Conservation (phyloP, 2,329 filamentous ascomycete genomes). For the Apiospora kogelbergensis region DNA sequence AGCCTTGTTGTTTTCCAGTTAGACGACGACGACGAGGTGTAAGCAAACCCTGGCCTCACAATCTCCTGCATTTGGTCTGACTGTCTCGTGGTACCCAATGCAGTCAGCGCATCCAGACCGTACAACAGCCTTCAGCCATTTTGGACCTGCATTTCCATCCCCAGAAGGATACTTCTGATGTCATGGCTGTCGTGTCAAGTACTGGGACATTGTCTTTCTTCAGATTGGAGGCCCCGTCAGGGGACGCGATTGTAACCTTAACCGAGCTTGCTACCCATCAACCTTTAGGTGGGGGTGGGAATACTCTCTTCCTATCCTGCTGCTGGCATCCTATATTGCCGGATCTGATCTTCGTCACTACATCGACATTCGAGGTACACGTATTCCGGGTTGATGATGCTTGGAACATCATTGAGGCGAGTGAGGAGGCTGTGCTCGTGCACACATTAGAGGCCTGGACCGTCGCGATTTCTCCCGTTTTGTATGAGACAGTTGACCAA, state of each 20-base stretch:
- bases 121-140: slow-evolving; percentile 69
- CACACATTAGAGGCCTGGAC: slow-evolving; percentile 74
- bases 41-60: slow-evolving; percentile 34
- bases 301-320: slow-evolving; percentile 69
- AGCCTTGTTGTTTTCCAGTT: slow-evolving; percentile 69
- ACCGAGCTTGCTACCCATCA: slow-evolving; percentile 43
- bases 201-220: slow-evolving; percentile 70
- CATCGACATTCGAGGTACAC: slow-evolving; percentile 65
- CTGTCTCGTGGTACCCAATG: slow-evolving; percentile 18
- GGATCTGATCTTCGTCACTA: slow-evolving; percentile 65
- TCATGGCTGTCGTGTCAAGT: slow-evolving; percentile 77
- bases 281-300: slow-evolving; percentile 51
- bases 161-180: slow-evolving; percentile 39
- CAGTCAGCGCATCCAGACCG: slow-evolving; percentile 58
- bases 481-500: slow-evolving; percentile 6
- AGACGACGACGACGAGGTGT: slow-evolving; percentile 52
- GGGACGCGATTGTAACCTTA: slow-evolving; percentile 16
- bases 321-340: slow-evolving; percentile 64
- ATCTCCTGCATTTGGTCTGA: slow-evolving; percentile 8
- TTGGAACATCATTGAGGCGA: slow-evolving; percentile 37
- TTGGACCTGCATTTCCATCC: slow-evolving; percentile 83
- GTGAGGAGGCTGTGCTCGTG: slow-evolving; percentile 40
- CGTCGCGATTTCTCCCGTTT: slow-evolving; percentile 54
- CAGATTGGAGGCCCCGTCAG: slow-evolving; percentile 36
- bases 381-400: slow-evolving; percentile 48